Evolutionary conservation across 1,139 yeast species (phyloP).

Genomic region (Debaryomyces fabryi): DNA sequence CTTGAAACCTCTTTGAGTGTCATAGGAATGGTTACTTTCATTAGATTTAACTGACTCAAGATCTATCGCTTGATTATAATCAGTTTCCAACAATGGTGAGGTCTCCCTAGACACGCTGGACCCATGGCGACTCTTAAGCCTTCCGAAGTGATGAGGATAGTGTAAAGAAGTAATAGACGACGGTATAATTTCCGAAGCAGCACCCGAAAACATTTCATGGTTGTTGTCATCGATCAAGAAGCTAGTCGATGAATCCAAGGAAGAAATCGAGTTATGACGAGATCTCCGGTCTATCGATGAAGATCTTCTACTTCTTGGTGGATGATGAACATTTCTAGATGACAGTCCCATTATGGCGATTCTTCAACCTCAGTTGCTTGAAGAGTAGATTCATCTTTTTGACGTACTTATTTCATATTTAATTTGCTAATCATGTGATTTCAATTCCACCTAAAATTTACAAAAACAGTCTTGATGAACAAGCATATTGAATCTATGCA

Average conservation of each 20-base stretch:
- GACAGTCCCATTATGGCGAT: constrained; percentile 6
- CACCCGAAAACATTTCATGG: constrained; percentile 86
- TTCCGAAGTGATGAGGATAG: constrained; percentile 59
- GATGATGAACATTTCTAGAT: constrained; percentile 7
- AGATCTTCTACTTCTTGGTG: constrained; percentile 23
- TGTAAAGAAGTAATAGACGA: constrained; percentile 89
- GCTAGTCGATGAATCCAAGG: constrained; percentile 35
- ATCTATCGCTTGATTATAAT: constrained; percentile 19
- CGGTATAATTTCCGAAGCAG: constrained; percentile 86
- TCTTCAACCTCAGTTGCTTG: neutral
- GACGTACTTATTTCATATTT: neutral
- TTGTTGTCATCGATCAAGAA: constrained; percentile 49
- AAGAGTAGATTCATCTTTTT: neutral
- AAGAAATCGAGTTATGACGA: constrained; percentile 45
- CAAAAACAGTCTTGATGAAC: neutral
- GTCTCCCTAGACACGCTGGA: constrained; percentile 35
- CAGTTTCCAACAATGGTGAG: constrained; percentile 39
- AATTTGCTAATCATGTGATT: constrained; percentile 1
- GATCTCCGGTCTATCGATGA: constrained; percentile 34
- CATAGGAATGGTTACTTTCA: constrained; percentile 33
- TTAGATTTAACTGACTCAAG: constrained; percentile 33
- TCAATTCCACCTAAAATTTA: neutral
- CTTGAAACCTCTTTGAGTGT: constrained; percentile 54
- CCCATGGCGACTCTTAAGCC: constrained; percentile 30
- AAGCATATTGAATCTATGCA: neutral